phyloP scores from a whole-genome alignment of 305 asterid species.

The Plantago coronopus region DNA sequence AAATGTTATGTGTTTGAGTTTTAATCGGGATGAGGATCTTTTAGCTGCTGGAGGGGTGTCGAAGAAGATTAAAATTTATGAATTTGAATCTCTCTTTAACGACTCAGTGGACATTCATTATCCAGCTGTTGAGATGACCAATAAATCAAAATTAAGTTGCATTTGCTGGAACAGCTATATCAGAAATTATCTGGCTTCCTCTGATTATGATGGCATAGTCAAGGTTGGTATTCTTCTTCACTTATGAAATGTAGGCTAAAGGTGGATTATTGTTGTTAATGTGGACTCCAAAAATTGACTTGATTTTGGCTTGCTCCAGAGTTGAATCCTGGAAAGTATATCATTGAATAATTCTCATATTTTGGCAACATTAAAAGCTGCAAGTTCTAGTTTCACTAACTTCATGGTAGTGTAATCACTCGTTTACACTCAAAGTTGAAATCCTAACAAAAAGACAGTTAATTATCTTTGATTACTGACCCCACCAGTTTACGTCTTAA shows the following conservation, averaged over 20 bases:
- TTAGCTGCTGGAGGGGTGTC: constrained; percentile 93
- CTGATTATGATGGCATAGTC: constrained; percentile 87
- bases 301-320: too few species aligned
- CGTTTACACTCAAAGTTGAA: too few species aligned
- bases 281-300: too few species aligned
- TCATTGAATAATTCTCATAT: too few species aligned
- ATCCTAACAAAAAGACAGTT: too few species aligned
- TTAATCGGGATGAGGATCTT: constrained; percentile 91
- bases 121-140: constrained; percentile 82
- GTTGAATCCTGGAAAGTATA: too few species aligned
- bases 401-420: too few species aligned
- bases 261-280: constrained; percentile 11
- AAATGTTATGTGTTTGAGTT: constrained; percentile 88
- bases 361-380: too few species aligned
- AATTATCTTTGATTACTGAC: too few species aligned
- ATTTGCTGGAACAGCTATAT: constrained; percentile 91
- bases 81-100: constrained; percentile 57
- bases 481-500: too few species aligned
- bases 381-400: too few species aligned
- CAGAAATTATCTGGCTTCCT: constrained; percentile 84
- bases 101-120: constrained; percentile 83
- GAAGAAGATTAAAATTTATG: constrained; percentile 83
- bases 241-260: constrained; percentile 5
- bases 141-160: constrained; percentile 75
- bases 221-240: constrained; percentile 32